Evolutionary conservation across 2,329 filamentous ascomycete species (phyloP).

Genomic region (Ophiostoma novo-ulmi): DNA sequence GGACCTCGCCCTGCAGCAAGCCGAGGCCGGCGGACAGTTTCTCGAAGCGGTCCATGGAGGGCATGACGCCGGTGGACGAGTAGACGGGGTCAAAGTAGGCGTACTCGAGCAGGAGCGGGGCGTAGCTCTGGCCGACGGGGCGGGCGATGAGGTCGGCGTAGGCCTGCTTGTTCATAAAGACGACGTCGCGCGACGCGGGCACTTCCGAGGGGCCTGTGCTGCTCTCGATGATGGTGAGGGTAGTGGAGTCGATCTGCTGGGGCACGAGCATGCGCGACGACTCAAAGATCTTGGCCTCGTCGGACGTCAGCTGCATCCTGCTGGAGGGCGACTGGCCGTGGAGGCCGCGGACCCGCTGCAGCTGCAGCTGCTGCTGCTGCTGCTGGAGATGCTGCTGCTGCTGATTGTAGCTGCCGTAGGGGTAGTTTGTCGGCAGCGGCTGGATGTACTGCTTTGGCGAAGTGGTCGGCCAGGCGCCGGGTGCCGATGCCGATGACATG

Average conservation of each 20-base stretch:
- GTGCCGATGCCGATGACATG: background rate
- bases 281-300: conserved; percentile 50
- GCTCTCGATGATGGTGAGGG: conserved; percentile 43
- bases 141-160: conserved; percentile 46
- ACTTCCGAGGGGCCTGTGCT: conserved; percentile 38
- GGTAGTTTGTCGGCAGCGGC: conserved; percentile 5
- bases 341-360: conserved; percentile 17
- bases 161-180: conserved; percentile 48
- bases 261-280: conserved; percentile 58
- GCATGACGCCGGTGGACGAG: conserved; percentile 57
- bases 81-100: conserved; percentile 60
- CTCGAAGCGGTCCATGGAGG: conserved; percentile 60
- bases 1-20: conserved; percentile 41
- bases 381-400: conserved; percentile 4
- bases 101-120: conserved; percentile 65
- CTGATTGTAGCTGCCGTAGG: background rate
- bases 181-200: conserved; percentile 40
- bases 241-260: conserved; percentile 53
- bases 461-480: background rate
- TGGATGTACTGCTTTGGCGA: conserved; percentile 22
- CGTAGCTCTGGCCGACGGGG: conserved; percentile 41
- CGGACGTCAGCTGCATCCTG: conserved; percentile 23
- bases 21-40: conserved; percentile 55
- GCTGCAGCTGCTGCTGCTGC: background rate
- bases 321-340: conserved; percentile 32